Conservation (phyloP, 2,329 filamentous ascomycete species). For the Leptodontidium sp. region DNA sequence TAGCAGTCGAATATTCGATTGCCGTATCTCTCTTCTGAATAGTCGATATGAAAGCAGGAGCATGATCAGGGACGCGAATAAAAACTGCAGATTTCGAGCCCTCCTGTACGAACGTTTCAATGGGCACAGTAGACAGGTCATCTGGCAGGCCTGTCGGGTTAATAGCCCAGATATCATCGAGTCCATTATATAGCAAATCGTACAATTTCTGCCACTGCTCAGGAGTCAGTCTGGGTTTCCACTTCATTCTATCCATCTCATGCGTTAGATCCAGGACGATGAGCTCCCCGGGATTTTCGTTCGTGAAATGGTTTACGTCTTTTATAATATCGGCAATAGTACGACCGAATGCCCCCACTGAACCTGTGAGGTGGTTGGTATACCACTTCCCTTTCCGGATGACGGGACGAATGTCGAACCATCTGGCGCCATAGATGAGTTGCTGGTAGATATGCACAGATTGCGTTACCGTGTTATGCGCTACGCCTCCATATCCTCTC, state of each 20-base stretch:
- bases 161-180: conserved; percentile 36
- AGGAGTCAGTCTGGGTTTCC: conserved; percentile 13
- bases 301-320: conserved; percentile 39
- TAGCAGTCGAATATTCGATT: background rate
- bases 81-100: conserved; percentile 38
- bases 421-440: conserved; percentile 33
- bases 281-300: conserved; percentile 37
- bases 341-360: conserved; percentile 31
- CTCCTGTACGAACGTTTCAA: conserved; percentile 35
- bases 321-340: conserved; percentile 33
- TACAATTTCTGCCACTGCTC: conserved; percentile 33
- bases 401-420: conserved; percentile 38
- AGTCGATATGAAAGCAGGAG: conserved; percentile 13
- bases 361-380: conserved; percentile 29
- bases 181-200: conserved; percentile 14
- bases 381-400: conserved; percentile 28
- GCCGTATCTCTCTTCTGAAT: background rate
- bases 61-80: conserved; percentile 30
- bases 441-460: conserved; percentile 31
- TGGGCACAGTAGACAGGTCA: conserved; percentile 34
- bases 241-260: conserved; percentile 30
- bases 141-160: conserved; percentile 10
- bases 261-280: conserved; percentile 40
- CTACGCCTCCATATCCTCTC: conserved; percentile 24
- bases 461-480: conserved; percentile 39